These are phyloP conservation scores for Neurospora sublineolata DNA, from an alignment of 495 filamentous ascomycete genomes.

Conservation along the genomic window DNA sequence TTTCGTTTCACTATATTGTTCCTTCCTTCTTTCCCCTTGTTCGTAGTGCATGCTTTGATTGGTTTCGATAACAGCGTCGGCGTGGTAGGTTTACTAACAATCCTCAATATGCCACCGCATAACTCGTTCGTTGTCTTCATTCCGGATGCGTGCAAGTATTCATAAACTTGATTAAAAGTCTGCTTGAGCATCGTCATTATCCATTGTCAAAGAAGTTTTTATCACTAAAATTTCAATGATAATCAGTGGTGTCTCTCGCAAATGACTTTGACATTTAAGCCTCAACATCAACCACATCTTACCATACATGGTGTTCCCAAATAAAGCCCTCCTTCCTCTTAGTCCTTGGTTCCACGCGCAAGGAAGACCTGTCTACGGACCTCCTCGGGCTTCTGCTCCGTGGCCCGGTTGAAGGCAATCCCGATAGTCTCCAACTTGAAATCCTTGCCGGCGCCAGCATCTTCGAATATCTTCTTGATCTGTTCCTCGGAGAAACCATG, in stretches of 20 bases:
- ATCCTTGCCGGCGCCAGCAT: conserved; percentile 35
- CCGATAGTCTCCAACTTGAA: conserved; percentile 32
- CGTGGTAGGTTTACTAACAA: not conserved
- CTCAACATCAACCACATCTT: not conserved
- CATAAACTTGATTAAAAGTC: not conserved
- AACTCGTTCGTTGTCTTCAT: not conserved
- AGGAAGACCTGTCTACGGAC: conserved; percentile 15
- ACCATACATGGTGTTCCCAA: not conserved
- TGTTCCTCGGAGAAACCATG: conserved; percentile 46
- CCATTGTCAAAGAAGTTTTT: not conserved
- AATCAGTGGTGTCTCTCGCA: not conserved
- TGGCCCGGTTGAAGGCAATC: conserved; percentile 11
- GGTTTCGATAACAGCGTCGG: not conserved
- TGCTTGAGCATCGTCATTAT: not conserved
- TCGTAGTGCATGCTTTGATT: not conserved
- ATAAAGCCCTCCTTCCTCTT: not conserved
- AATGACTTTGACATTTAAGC: not conserved
- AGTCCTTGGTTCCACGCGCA: conserved; percentile 18
- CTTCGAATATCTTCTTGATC: conserved; percentile 40
- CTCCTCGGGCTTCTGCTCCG: conserved; percentile 1
- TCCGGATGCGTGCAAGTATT: not conserved
- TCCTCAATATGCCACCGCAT: not conserved
- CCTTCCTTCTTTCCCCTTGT: not conserved
- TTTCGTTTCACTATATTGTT: not conserved
- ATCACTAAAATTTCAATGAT: not conserved